Conservation (phyloP, 768 basidiomycete species). For the Lentinula raphanica region DNA sequence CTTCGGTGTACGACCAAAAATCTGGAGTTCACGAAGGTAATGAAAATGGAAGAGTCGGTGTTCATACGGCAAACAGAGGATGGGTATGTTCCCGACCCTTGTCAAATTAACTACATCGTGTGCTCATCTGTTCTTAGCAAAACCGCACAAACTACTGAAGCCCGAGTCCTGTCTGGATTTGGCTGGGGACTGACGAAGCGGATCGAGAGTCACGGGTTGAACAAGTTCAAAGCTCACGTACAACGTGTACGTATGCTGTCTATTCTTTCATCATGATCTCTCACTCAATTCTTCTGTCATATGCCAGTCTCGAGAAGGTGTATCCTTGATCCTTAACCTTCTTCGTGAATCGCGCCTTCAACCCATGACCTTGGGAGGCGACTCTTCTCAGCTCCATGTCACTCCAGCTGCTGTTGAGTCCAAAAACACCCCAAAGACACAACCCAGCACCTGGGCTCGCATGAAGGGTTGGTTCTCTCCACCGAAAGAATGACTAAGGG, state of each 20-base stretch:
- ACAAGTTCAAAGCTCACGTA: conserved; percentile 81
- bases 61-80: conserved; percentile 62
- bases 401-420: conserved; percentile 2
- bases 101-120: background rate
- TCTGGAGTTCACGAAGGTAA: conserved; percentile 88
- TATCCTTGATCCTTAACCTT: conserved; percentile 73
- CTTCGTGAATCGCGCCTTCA: conserved; percentile 74
- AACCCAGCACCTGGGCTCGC: conserved; percentile 30
- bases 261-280: background rate
- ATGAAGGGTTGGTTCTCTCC: conserved; percentile 39
- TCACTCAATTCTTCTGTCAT: conserved; percentile 10
- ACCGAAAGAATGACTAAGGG: conserved; percentile 9
- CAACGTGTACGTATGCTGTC: conserved; percentile 55
- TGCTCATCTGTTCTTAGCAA: conserved; percentile 36
- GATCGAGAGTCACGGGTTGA: conserved; percentile 83
- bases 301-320: conserved; percentile 90
- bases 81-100: conserved; percentile 46
- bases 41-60: conserved; percentile 87
- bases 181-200: conserved; percentile 86
- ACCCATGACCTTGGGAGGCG: conserved; percentile 44
- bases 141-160: conserved; percentile 84
- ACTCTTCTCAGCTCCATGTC: conserved; percentile 5
- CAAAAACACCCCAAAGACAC: background rate
- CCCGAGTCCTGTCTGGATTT: conserved; percentile 80
- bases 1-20: conserved; percentile 82